These are phyloP conservation scores for Stagonosporopsis vannaccii DNA, from an alignment of 2,329 filamentous ascomycete genomes.

Conservation along the genomic window DNA sequence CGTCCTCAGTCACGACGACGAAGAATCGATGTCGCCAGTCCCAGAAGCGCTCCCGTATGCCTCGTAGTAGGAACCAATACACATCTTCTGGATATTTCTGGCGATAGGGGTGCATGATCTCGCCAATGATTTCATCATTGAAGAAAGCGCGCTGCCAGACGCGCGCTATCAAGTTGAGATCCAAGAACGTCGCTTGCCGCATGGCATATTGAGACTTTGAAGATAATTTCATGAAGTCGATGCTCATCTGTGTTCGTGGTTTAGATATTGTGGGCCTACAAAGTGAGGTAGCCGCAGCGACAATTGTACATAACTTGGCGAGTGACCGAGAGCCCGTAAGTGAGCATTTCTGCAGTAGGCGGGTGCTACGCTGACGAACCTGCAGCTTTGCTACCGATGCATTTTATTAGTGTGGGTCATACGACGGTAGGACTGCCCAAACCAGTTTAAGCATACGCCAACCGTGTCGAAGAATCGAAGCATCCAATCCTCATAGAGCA, in stretches of 20 bases:
- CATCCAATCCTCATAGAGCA: no score
- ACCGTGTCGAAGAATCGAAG: no score
- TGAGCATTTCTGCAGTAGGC: no score
- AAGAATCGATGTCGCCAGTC: slow-evolving; percentile 40
- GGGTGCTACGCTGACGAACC: no score
- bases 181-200: slow-evolving; percentile 24
- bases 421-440: no score
- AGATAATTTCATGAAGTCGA: not conserved
- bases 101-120: slow-evolving; percentile 43
- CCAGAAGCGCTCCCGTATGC: slow-evolving; percentile 37
- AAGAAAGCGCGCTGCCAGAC: slow-evolving; percentile 40
- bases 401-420: no score
- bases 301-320: no score
- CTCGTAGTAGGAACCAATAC: slow-evolving; percentile 39
- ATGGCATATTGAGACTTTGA: not conserved
- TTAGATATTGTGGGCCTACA: no score
- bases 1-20: slow-evolving; percentile 25
- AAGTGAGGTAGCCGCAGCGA: no score
- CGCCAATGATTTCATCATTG: slow-evolving; percentile 43
- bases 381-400: no score
- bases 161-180: slow-evolving; percentile 31
- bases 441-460: no score
- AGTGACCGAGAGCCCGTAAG: no score
- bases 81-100: slow-evolving; percentile 37
- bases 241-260: not conserved